A percentile compares a stretch with the other conserved stretches of the same genome.
These are phyloP conservation scores for Malus asiatica DNA, from an alignment of 306 rosid species.

Conservation along the genomic window DNA sequence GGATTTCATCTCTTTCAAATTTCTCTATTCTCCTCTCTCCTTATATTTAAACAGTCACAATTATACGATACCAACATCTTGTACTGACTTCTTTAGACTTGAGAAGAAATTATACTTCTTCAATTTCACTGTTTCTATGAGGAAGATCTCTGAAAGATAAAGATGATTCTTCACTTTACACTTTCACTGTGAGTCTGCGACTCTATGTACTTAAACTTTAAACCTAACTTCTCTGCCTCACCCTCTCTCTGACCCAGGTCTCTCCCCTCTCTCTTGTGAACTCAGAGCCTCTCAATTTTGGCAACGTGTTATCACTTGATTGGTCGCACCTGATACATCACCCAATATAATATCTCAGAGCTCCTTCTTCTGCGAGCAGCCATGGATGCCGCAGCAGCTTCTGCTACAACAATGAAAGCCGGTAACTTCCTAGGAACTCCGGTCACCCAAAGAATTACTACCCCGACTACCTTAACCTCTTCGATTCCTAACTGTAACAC, in stretches of 20 bases:
- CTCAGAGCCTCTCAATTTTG: constrained; percentile 5
- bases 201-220: background rate
- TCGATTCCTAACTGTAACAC: constrained; percentile 32
- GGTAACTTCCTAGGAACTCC: constrained; percentile 20
- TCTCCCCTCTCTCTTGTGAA: background rate
- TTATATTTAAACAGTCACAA: too few relatives aligned
- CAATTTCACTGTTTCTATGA: background rate
- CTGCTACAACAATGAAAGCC: constrained; percentile 31
- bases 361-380: constrained; percentile 1
- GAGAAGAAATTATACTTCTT: too few relatives aligned
- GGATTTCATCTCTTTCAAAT: too few relatives aligned
- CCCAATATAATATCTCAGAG: background rate
- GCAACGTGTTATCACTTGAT: constrained; percentile 1
- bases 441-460: constrained; percentile 19
- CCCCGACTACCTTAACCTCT: constrained; percentile 26
- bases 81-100: too few relatives aligned
- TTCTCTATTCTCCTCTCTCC: too few relatives aligned
- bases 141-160: background rate
- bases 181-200: background rate
- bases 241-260: background rate
- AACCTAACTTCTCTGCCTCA: background rate
- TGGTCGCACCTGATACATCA: constrained; percentile 3
- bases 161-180: constrained; percentile 1
- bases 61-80: too few relatives aligned
- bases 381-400: constrained; percentile 38